phyloP scores from a whole-genome alignment of 108 stramenopile genomes.

The Seminavis robusta region DNA sequence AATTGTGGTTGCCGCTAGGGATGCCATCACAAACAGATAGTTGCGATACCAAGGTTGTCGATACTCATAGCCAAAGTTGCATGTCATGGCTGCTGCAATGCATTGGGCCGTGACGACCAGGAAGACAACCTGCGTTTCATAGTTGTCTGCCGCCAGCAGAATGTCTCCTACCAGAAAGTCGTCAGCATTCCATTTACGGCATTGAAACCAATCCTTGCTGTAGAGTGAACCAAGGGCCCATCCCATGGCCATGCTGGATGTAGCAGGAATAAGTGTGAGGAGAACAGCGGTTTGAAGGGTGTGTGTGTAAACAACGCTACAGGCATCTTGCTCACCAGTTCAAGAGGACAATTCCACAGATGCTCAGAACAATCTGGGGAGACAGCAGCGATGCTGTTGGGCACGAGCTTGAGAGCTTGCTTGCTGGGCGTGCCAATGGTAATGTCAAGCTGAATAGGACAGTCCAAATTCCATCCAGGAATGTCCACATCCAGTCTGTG shows the following conservation, averaged over 20 bases:
- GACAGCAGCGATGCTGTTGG: constrained; percentile 72
- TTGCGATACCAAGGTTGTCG: constrained; percentile 37
- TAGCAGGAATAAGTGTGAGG: no score
- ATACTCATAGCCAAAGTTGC: constrained; percentile 53
- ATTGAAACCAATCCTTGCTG: constrained; percentile 58
- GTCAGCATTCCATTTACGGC: constrained; percentile 50
- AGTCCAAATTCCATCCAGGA: constrained; percentile 61
- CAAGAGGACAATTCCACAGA: constrained; percentile 44
- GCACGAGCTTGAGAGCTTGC: constrained; percentile 33
- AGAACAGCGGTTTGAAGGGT: no score
- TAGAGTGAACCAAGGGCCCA: constrained; percentile 35
- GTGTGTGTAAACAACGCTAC: no score
- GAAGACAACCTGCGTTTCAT: constrained; percentile 48
- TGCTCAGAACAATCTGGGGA: constrained; percentile 38
- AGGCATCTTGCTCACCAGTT: no score
- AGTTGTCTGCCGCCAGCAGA: constrained; percentile 49
- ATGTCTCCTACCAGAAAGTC: constrained; percentile 35
- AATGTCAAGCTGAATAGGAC: constrained; percentile 54
- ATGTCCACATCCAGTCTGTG: constrained; percentile 59
- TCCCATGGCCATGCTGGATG: constrained; percentile 37
- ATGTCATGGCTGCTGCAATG: constrained; percentile 48
- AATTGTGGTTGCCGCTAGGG: constrained; percentile 16
- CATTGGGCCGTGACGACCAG: constrained; percentile 55
- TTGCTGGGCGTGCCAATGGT: constrained; percentile 45
- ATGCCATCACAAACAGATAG: constrained; percentile 41